These are phyloP conservation scores for Kokia cookei DNA, from an alignment of 441 rosid species.

Conservation along the genomic window DNA sequence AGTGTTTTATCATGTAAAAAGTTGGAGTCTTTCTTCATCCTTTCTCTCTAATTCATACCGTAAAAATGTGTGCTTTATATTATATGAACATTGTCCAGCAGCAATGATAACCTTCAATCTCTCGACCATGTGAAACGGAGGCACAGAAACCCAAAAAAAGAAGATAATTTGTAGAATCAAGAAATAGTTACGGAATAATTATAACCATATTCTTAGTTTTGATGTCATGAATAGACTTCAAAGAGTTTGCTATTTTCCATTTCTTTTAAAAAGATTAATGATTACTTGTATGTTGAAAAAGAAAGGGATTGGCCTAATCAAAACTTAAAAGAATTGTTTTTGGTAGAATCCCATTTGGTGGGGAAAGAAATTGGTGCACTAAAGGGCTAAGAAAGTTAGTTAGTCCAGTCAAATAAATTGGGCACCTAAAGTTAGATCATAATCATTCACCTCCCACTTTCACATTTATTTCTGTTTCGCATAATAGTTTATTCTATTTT, in stretches of 20 bases:
- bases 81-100: background rate
- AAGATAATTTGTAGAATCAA: background rate
- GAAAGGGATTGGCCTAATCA: background rate
- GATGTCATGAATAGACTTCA: background rate
- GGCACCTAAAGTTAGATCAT: constrained; percentile 21
- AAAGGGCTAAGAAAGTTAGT: background rate
- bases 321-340: background rate
- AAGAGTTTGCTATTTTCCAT: background rate
- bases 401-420: constrained; percentile 24
- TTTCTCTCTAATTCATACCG: background rate
- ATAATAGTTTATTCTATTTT: too few relatives aligned
- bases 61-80: background rate
- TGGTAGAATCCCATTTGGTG: background rate
- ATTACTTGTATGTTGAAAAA: background rate
- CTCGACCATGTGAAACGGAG: constrained; percentile 4
- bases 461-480: background rate
- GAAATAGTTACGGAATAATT: background rate
- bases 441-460: constrained; percentile 5
- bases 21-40: background rate
- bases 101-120: background rate
- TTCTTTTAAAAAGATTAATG: background rate
- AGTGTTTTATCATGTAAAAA: background rate
- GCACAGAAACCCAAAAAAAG: background rate
- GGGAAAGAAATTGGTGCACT: background rate
- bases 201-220: background rate